These are phyloP conservation scores for Trichomonascaceae sp. DNA, from an alignment of 1,139 yeast species.

Conservation along the genomic window DNA sequence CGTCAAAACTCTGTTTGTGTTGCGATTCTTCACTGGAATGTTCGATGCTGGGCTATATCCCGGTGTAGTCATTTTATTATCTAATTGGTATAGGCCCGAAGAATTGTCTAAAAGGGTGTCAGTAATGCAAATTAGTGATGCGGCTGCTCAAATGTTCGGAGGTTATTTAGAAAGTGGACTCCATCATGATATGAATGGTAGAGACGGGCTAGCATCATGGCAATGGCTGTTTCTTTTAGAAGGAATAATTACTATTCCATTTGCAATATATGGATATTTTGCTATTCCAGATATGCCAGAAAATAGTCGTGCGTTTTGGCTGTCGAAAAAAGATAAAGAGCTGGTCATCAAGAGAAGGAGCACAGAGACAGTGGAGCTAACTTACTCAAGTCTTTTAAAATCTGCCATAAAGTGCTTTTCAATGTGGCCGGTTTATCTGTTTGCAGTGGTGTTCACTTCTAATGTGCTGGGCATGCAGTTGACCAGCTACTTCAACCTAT, in stretches of 20 bases:
- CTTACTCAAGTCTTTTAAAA: background rate
- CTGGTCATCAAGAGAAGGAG: conserved; percentile 2
- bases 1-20: conserved; percentile 46
- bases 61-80: conserved; percentile 53
- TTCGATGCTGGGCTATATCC: conserved; percentile 57
- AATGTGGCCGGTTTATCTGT: conserved; percentile 1
- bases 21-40: conserved; percentile 55
- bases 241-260: conserved; percentile 44
- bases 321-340: conserved; percentile 6
- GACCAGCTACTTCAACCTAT: conserved; percentile 28
- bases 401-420: background rate
- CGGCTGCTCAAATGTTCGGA: conserved; percentile 33
- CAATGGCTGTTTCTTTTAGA: conserved; percentile 64
- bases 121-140: conserved; percentile 33
- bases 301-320: conserved; percentile 9
- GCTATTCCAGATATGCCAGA: conserved; percentile 64
- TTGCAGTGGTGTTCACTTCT: conserved; percentile 25
- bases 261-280: conserved; percentile 57
- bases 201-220: conserved; percentile 54
- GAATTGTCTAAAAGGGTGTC: conserved; percentile 57
- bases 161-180: conserved; percentile 46
- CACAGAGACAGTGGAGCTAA: background rate
- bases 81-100: conserved; percentile 52
- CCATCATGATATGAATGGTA: conserved; percentile 42
- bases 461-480: conserved; percentile 35